phyloP scores from a whole-genome alignment of 345 rosid species.

The Pseudoturritis turrita region DNA sequence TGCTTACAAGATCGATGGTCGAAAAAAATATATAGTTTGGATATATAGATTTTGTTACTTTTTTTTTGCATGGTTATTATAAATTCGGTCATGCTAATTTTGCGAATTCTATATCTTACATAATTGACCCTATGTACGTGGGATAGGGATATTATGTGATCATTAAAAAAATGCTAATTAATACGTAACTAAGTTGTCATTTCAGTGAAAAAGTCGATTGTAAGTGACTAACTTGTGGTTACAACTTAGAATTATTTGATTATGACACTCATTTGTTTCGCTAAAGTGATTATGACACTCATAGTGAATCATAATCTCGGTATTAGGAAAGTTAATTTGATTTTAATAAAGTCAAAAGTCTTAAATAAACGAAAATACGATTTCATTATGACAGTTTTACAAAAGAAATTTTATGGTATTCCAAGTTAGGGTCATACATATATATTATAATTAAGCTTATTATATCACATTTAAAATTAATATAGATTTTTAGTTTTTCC shows the following conservation, averaged over 20 bases:
- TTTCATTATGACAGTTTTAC: not conserved
- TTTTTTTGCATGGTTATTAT: not conserved
- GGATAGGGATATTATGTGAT: not conserved
- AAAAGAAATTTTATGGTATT: not conserved
- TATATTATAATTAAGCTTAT: not conserved
- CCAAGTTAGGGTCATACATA: not conserved
- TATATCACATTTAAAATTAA: not conserved
- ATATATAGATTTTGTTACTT: not conserved
- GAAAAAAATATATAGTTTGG: not conserved
- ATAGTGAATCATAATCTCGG: not conserved
- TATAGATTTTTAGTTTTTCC: not conserved
- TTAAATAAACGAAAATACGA: not conserved
- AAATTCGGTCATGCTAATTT: not conserved
- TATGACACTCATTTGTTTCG: constrained; percentile 6
- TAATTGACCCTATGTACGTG: not conserved
- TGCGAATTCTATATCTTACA: not conserved
- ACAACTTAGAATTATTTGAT: constrained; percentile 20
- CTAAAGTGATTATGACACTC: constrained; percentile 14
- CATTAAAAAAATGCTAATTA: not conserved
- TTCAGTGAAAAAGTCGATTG: not conserved
- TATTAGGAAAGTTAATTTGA: not conserved
- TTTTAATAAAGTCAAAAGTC: not conserved
- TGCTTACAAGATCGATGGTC: not conserved
- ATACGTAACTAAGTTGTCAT: not conserved
- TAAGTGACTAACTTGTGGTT: constrained; percentile 18